Evolutionary conservation across 2,329 filamentous ascomycete species (phyloP), one percentile per base, ranked within the genome.

Genomic region (Xylaria sp.): DNA sequence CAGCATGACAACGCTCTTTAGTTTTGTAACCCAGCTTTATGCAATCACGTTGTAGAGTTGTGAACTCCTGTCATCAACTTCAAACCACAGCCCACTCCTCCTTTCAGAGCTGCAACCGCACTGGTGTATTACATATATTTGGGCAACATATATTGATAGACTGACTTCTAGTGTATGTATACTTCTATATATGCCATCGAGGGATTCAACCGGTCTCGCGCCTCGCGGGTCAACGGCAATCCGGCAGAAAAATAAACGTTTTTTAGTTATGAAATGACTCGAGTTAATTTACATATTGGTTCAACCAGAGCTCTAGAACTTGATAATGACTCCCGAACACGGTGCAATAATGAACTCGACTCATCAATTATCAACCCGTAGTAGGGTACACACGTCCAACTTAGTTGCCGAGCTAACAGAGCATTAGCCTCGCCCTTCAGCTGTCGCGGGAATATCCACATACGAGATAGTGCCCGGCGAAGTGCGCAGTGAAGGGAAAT

Each of bases 51-150:
- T 21, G 55, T n/a, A 60, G 55, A 61, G 35, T 32, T 42, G 25
- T 25, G 25, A 13, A 51, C 61, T 67, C 60, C 63, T 58, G 64
- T 69, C 68, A 69, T 67, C 68, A 64, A 67, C 51, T 16, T 59
- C 65, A 65, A 68, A 69, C 64, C 16, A 4, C 32, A 40, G 58
- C 47, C 44, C 54, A 62, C 57, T 21, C 35, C 27, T 60, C 44
- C 44, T 66, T 57, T 51, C 35, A 51, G 16, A 53, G 32, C 42
- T 47, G 35, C 29, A 29, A 47, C 29, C 5, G 16, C 25, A 12
- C 5, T 27, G 13, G 6, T 32, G 27, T 27, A 29, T 29, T 21
- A 61, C 29, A 6, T 47, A 27, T 60, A 55, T 27, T 42, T 57
- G 40, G 63, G 47, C 59, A 35, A 6, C 32, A 10, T 35, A 35